These are phyloP conservation scores for Hyparrhenia diplandra DNA, from an alignment of 176 grass and related monocot genomes.

Conservation along the genomic window DNA sequence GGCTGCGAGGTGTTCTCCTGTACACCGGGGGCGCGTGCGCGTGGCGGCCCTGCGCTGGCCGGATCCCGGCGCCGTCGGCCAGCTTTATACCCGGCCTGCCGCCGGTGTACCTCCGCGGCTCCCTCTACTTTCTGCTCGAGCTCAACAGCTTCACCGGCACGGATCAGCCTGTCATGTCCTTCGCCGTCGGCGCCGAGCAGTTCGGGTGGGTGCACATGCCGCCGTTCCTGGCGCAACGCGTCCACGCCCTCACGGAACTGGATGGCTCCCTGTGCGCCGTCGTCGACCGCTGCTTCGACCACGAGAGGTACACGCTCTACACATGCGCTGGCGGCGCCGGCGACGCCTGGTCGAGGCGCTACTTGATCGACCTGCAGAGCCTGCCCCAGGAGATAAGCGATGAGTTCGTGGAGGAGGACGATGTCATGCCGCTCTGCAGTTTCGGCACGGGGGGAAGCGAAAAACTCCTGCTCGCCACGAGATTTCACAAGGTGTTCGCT, in stretches of 20 bases:
- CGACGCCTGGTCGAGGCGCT: neutral
- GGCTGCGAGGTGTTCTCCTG: neutral
- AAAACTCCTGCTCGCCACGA: conserved; percentile 14
- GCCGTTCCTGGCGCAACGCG: neutral
- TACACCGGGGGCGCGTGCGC: neutral
- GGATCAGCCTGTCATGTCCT: conserved; percentile 2
- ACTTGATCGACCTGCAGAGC: neutral
- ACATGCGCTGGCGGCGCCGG: neutral
- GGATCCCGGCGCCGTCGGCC: neutral
- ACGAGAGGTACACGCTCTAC: neutral
- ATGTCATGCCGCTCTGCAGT: conserved; percentile 11
- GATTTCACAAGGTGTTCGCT: neutral
- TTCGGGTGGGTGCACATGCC: conserved; percentile 22
- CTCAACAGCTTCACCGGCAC: neutral
- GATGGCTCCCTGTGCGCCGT: conserved; percentile 11
- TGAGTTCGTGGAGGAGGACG: neutral
- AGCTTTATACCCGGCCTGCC: neutral
- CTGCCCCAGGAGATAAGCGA: neutral
- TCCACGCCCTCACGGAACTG: neutral
- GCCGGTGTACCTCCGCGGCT: neutral
- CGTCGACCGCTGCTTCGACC: neutral
- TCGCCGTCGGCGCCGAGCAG: neutral
- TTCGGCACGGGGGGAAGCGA: neutral
- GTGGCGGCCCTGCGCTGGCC: neutral
- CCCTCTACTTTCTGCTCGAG: conserved; percentile 11